phyloP scores from a whole-genome alignment of 164 flowering plant genomes.

The Pachysandra terminalis region DNA sequence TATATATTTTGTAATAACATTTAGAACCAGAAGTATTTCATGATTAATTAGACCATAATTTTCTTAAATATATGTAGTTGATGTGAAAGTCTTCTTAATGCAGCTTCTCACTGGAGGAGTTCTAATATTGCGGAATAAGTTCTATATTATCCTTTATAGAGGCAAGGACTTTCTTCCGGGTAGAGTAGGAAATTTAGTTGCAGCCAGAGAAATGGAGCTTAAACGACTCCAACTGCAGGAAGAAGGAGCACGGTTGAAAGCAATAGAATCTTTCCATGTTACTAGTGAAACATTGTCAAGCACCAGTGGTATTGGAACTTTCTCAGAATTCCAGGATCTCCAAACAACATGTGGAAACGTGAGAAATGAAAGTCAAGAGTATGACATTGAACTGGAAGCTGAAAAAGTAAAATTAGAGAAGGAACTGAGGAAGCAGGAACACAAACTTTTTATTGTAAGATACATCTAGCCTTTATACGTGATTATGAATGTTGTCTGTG shows the following conservation, averaged over 20 bases:
- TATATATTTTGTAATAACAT: no score
- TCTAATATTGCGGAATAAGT: conserved; percentile 78
- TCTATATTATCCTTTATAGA: conserved; percentile 68
- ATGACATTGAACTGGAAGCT: conserved; percentile 42
- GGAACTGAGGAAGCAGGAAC: conserved; percentile 61
- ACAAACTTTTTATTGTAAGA: conserved; percentile 65
- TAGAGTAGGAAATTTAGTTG: conserved; percentile 46
- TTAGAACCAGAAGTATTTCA: not conserved
- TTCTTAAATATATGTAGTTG: not conserved
- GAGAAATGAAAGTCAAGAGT: conserved; percentile 21
- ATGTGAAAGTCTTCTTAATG: conserved; percentile 24
- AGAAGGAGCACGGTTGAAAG: conserved; percentile 66
- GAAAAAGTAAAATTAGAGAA: conserved; percentile 57
- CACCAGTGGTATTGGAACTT: conserved; percentile 47
- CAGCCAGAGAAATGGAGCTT: conserved; percentile 63
- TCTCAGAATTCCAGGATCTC: conserved; percentile 61
- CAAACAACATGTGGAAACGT: conserved; percentile 25
- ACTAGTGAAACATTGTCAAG: conserved; percentile 16
- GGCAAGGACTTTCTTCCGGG: conserved; percentile 89
- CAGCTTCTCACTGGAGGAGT: conserved; percentile 93
- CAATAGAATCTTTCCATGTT: conserved; percentile 30
- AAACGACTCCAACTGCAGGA: conserved; percentile 48
- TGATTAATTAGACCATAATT: not conserved
- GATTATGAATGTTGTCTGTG: not conserved
- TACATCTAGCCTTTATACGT: conserved; percentile 2